Conservation (phyloP, 2,329 filamentous ascomycete genomes). For the Emmonsiellopsis sp. region DNA sequence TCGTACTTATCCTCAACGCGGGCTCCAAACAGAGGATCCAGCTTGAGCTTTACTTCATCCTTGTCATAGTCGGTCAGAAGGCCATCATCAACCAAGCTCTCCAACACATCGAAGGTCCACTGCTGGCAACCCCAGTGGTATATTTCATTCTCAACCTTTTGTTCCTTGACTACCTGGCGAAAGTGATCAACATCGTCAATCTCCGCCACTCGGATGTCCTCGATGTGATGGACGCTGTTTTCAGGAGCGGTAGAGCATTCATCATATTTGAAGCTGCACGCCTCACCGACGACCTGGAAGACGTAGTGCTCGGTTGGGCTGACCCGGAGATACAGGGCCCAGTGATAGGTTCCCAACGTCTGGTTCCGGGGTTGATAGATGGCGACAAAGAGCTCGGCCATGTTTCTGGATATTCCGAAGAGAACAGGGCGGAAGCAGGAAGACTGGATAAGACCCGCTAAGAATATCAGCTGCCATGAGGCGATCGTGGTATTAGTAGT, state of each 20-base stretch:
- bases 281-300: conserved; percentile 1
- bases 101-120: not conserved
- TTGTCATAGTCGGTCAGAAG: conserved; percentile 1
- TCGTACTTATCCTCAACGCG: too few species aligned
- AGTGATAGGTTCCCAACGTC: not conserved
- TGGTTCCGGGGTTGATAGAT: not conserved
- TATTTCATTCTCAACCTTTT: not conserved
- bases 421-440: too few species aligned
- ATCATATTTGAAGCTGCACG: conserved; percentile 2
- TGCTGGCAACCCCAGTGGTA: not conserved
- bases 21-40: not conserved
- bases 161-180: not conserved
- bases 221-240: not conserved
- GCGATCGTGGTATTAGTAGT: too few species aligned
- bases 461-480: too few species aligned
- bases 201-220: not conserved
- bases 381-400: not conserved
- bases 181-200: not conserved
- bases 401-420: too few species aligned
- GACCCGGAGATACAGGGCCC: not conserved
- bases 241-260: not conserved
- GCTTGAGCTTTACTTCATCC: not conserved
- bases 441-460: too few species aligned
- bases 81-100: not conserved
- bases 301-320: not conserved